Evolutionary conservation across 164 flowering plant genomes (phyloP).

Genomic region (Protea cynaroides): DNA sequence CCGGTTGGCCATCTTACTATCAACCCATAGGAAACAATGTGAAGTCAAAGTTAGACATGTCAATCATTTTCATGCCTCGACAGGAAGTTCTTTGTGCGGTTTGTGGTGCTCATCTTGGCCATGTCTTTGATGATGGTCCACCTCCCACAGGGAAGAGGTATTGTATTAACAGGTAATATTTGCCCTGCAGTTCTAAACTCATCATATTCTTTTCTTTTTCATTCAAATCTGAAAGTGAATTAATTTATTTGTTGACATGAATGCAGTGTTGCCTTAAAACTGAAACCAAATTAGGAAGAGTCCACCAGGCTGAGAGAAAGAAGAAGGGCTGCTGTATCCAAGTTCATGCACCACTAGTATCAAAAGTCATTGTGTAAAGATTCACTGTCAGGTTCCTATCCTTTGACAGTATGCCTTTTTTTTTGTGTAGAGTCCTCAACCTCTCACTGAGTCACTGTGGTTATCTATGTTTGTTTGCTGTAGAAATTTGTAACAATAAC

Average conservation of each 20-base stretch:
- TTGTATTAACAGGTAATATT: constrained; percentile 78
- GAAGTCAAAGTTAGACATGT: constrained; percentile 72
- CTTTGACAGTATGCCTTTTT: too few relatives aligned
- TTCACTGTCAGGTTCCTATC: too few relatives aligned
- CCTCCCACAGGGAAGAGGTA: constrained; percentile 88
- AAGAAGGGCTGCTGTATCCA: too few relatives aligned
- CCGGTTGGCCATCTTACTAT: constrained; percentile 96
- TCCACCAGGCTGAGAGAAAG: neutral
- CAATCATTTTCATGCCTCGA: constrained; percentile 91
- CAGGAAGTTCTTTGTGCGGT: constrained; percentile 74
- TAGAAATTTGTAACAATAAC: too few relatives aligned
- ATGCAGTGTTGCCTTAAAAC: constrained; percentile 66
- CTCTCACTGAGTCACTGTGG: too few relatives aligned
- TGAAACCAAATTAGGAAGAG: constrained; percentile 45
- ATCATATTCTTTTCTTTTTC: neutral
- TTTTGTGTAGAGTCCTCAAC: too few relatives aligned
- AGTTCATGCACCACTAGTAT: too few relatives aligned
- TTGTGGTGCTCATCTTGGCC: constrained; percentile 91
- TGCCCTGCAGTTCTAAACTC: neutral
- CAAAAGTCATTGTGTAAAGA: too few relatives aligned
- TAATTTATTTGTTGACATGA: constrained; percentile 3
- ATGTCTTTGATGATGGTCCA: constrained; percentile 90
- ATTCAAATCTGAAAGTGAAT: neutral
- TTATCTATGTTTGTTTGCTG: too few relatives aligned
- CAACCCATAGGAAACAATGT: constrained; percentile 73